Evolutionary conservation across 345 rosid genomes (phyloP), one percentile per base, ranked within the genome.

Genomic region (Eutrema heterophyllum): DNA sequence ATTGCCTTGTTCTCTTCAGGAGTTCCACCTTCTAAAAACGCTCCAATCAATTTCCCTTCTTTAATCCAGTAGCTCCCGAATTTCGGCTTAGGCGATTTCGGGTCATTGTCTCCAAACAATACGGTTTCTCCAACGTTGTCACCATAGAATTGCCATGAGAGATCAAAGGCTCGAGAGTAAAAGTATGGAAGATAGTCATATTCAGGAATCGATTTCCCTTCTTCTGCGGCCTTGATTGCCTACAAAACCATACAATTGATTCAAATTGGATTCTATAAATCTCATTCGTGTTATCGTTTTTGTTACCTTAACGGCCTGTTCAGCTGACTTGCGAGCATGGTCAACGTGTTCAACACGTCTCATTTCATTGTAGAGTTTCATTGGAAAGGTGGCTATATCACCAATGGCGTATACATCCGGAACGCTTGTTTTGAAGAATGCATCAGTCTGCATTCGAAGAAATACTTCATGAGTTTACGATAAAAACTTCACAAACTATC

Each of bases 81-180:
- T 77, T 95, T 95, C 1, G 94, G 86, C 55, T 86, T 88, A 9
- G 84, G 54, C 14, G 90, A 81, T 44, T 83, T 54, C 1, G 88
- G 97, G 67, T 83, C 70, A 68, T 56, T 87, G 80, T 90, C 89
- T 9, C 98, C 99, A 18, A 95, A 92, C 21, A 95, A 80, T 63
- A 95, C 96, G 12, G 68, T 46, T 30, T 79, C 82, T 60, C 82
- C 82, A 30, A 69, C 79, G 18, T 92, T 95, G 86, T 92, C 99
- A 38, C 99, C 99, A 4, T 95, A 95, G 88, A 95, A 95, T 54
- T 92, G 99, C 99, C 98, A 95, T 12, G 99, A 87, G 26, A 95
- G 97, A 68, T 85, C 68, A 70, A 79, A 79, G 13, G 79, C 79
- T 52, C 79, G 60, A 24, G 82, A 79, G 52, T 79, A 74, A 60